Conservation (phyloP, 1,284 basidiomycete genomes). For the Apiotrichum gamsii region DNA sequence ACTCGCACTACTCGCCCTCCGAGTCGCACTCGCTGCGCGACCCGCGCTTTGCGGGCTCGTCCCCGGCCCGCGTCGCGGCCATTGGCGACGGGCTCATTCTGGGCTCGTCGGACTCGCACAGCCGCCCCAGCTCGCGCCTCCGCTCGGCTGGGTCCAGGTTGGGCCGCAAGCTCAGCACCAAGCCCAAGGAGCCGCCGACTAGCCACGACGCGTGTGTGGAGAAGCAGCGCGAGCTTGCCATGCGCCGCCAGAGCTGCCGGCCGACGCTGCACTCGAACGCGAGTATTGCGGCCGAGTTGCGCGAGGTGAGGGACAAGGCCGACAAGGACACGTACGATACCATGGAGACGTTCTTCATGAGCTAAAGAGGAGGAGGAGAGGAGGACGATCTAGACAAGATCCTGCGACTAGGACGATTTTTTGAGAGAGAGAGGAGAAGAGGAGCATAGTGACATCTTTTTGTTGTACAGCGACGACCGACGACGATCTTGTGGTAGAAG, state of each 20-base stretch:
- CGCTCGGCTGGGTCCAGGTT: neutral
- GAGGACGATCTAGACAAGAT: too few relatives aligned
- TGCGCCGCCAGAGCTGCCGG: constrained; percentile 25
- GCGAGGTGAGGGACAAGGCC: constrained; percentile 32
- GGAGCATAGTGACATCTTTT: too few relatives aligned
- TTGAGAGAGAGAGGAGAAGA: too few relatives aligned
- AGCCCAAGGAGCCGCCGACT: constrained; percentile 26
- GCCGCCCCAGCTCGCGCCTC: neutral
- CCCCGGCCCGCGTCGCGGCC: constrained; percentile 1
- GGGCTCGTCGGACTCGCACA: neutral
- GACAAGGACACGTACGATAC: constrained; percentile 31
- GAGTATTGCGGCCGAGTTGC: constrained; percentile 29
- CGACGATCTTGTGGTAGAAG: too few relatives aligned
- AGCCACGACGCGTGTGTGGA: constrained; percentile 31
- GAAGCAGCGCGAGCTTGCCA: constrained; percentile 24
- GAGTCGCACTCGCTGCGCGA: neutral
- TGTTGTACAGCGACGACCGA: too few relatives aligned
- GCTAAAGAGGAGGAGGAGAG: constrained; percentile 7
- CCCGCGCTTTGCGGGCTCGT: constrained; percentile 1
- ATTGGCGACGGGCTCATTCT: constrained; percentile 7
- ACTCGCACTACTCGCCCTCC: neutral
- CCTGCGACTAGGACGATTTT: too few relatives aligned
- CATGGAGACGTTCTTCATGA: constrained; percentile 43
- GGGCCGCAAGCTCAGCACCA: constrained; percentile 13
- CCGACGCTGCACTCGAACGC: constrained; percentile 30